Conservation (phyloP, 1,139 yeast species). For the Yamadazyma diospyri region DNA sequence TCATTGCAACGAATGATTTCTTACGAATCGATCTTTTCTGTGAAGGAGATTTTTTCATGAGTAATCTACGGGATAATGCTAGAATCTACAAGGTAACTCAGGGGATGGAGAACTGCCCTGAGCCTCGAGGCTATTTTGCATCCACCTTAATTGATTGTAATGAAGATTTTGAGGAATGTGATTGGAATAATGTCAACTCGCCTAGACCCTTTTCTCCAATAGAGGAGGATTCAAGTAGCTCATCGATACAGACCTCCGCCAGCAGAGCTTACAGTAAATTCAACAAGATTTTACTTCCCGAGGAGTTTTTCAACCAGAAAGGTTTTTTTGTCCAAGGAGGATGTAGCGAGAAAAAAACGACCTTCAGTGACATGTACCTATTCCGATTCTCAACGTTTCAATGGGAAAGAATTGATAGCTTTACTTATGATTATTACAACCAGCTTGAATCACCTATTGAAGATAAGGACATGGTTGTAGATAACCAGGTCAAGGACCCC, state of each 20-base stretch:
- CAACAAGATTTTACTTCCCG: slow-evolving; percentile 13
- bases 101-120: slow-evolving; percentile 19
- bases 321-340: slow-evolving; percentile 44
- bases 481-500: slow-evolving; percentile 26
- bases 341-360: slow-evolving; percentile 26
- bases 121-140: slow-evolving; percentile 43
- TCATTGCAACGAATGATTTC: slow-evolving; percentile 36
- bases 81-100: slow-evolving; percentile 9
- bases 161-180: slow-evolving; percentile 22
- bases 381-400: slow-evolving; percentile 32
- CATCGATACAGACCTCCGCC: slow-evolving; percentile 19
- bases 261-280: slow-evolving; percentile 9
- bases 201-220: slow-evolving; percentile 14
- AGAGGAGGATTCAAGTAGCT: slow-evolving; percentile 15
- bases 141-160: slow-evolving; percentile 26
- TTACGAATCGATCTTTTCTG: slow-evolving; percentile 33
- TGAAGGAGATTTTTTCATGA: slow-evolving; percentile 14
- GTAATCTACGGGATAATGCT: slow-evolving; percentile 11
- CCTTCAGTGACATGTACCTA: slow-evolving; percentile 33
- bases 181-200: slow-evolving; percentile 11
- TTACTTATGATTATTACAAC: slow-evolving; percentile 35
- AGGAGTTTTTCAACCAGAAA: slow-evolving; percentile 24
- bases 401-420: slow-evolving; percentile 35
- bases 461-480: slow-evolving; percentile 20
- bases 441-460: slow-evolving; percentile 19